Conservation (phyloP, 768 basidiomycete genomes). For the Boletus tomentosulus region DNA sequence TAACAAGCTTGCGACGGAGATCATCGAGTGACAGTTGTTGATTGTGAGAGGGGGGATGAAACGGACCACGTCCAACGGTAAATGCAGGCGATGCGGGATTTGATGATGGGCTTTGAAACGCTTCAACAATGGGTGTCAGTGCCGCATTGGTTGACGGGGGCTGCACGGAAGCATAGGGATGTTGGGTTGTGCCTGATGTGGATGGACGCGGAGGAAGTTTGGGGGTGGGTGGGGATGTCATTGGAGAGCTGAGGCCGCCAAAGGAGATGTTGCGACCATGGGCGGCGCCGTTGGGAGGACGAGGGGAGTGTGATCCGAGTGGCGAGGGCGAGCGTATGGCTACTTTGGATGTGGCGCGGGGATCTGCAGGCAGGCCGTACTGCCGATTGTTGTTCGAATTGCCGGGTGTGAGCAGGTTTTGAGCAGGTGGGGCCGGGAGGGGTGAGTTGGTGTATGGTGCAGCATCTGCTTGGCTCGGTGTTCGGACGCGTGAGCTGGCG, state of each 20-base stretch:
- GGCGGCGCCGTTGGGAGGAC: slow-evolving; percentile 40
- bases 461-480: slow-evolving; percentile 56
- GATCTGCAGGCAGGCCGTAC: slow-evolving; percentile 58
- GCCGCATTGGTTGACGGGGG: slow-evolving; percentile 37
- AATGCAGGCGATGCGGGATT: slow-evolving; percentile 52
- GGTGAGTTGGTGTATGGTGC: slow-evolving; percentile 42
- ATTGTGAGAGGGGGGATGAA: slow-evolving; percentile 42
- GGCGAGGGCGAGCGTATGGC: slow-evolving; percentile 37
- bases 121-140: slow-evolving; percentile 73
- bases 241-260: slow-evolving; percentile 41
- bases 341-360: slow-evolving; percentile 49
- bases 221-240: slow-evolving; percentile 28
- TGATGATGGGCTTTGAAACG: slow-evolving; percentile 36
- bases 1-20: slow-evolving; percentile 78
- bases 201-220: slow-evolving; percentile 46
- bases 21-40: slow-evolving; percentile 64
- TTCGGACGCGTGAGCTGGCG: slow-evolving; percentile 38
- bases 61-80: slow-evolving; percentile 58
- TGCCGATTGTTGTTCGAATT: slow-evolving; percentile 38
- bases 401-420: slow-evolving; percentile 38
- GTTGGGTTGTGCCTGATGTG: slow-evolving; percentile 40
- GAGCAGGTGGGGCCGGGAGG: slow-evolving; percentile 37
- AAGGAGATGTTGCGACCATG: slow-evolving; percentile 54
- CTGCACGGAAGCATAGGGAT: slow-evolving; percentile 61
- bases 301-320: slow-evolving; percentile 24